These are phyloP conservation scores for Phytophthora colocasiae DNA, from an alignment of 352 stramenopile genomes.

Conservation along the genomic window DNA sequence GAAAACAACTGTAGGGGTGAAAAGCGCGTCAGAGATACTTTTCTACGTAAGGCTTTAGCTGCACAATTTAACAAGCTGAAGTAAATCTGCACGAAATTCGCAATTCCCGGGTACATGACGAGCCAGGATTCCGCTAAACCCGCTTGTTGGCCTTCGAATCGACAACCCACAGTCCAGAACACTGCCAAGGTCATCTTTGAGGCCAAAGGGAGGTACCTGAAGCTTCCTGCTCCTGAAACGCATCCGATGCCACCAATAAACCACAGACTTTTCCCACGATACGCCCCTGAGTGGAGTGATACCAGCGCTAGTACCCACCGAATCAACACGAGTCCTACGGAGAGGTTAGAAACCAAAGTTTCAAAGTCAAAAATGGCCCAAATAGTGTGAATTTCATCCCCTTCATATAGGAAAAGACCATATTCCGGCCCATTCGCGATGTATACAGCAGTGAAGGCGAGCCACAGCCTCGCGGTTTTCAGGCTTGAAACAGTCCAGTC, in stretches of 20 bases:
- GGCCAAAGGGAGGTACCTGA: slow-evolving; percentile 10
- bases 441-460: slow-evolving; percentile 3
- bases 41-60: slow-evolving; percentile 27
- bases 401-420: background rate
- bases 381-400: background rate
- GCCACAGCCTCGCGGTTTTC: background rate
- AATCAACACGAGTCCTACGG: slow-evolving; percentile 13
- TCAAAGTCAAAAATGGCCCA: slow-evolving; percentile 23
- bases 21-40: background rate
- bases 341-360: slow-evolving; percentile 20
- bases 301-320: slow-evolving; percentile 18
- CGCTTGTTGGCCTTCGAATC: slow-evolving; percentile 45
- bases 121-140: slow-evolving; percentile 44
- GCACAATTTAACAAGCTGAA: slow-evolving; percentile 49
- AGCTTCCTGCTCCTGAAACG: slow-evolving; percentile 16
- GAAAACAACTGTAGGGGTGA: background rate
- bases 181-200: slow-evolving; percentile 17
- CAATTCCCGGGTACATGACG: slow-evolving; percentile 29
- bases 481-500: background rate
- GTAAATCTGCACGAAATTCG: slow-evolving; percentile 22
- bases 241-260: slow-evolving; percentile 26
- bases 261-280: slow-evolving; percentile 12
- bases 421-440: slow-evolving; percentile 10
- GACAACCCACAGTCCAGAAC: slow-evolving; percentile 19
- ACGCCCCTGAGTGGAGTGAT: slow-evolving; percentile 7